Evolutionary conservation across 1,284 basidiomycete genomes (phyloP).

Genomic region (Sparassis latifolia): DNA sequence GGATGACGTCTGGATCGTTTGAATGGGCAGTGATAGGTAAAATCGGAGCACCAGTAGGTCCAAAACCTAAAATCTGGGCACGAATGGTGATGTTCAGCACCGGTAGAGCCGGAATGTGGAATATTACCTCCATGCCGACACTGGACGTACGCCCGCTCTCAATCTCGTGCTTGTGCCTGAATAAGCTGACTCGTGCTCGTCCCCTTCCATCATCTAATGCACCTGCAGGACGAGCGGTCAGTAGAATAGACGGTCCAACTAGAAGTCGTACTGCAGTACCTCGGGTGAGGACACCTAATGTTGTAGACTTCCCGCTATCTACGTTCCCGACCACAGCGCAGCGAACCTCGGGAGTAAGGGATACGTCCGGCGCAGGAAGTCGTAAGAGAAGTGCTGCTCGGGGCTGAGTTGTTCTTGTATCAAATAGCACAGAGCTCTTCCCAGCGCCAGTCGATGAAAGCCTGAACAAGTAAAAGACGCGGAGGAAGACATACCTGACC

Average conservation of each 20-base stretch:
- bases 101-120: neutral
- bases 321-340: conserved; percentile 95
- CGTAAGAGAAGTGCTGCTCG: conserved; percentile 57
- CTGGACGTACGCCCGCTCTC: conserved; percentile 94
- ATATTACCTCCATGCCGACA: conserved; percentile 87
- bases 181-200: conserved; percentile 86
- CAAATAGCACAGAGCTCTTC: conserved; percentile 53
- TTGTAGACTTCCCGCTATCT: conserved; percentile 92
- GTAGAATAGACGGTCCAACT: conserved; percentile 9
- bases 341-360: conserved; percentile 80
- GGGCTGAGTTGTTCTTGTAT: conserved; percentile 39
- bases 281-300: conserved; percentile 81
- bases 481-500: conserved; percentile 49
- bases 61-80: conserved; percentile 81
- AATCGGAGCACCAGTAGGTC: conserved; percentile 67
- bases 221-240: conserved; percentile 42
- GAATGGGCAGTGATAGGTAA: conserved; percentile 56
- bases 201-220: conserved; percentile 93
- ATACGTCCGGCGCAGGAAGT: conserved; percentile 65
- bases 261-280: conserved; percentile 32
- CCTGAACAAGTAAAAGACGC: neutral
- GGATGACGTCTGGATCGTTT: conserved; percentile 53
- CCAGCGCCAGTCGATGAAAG: neutral
- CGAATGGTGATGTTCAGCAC: too few species aligned
- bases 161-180: conserved; percentile 96